Conservation (phyloP, 2,329 filamentous ascomycete species). For the Colletotrichum endophyticum region DNA sequence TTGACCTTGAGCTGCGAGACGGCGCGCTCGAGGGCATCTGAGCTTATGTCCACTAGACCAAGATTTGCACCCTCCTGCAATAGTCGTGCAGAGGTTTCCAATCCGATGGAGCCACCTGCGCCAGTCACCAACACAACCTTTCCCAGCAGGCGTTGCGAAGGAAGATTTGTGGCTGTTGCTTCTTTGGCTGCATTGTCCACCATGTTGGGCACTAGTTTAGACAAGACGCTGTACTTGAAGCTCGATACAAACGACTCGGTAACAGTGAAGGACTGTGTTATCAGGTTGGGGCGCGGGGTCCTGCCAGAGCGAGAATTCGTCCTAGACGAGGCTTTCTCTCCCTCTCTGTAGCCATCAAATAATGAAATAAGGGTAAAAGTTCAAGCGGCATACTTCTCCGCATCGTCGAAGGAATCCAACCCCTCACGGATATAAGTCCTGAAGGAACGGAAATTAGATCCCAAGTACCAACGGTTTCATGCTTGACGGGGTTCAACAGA, state of each 20-base stretch:
- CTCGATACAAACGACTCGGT: too few species aligned
- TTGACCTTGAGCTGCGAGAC: neutral
- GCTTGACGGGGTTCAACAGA: neutral
- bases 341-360: neutral
- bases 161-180: fast-evolving
- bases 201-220: neutral
- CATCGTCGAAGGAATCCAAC: neutral
- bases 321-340: too few species aligned
- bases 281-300: too few species aligned
- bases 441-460: neutral
- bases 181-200: neutral
- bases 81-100: neutral
- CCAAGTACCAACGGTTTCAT: neutral
- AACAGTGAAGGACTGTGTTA: too few species aligned
- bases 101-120: neutral
- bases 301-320: too few species aligned
- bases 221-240: too few species aligned
- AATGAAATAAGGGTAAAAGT: fast-evolving
- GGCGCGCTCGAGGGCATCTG: neutral
- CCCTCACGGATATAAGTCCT: neutral
- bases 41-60: neutral
- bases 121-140: neutral
- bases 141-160: neutral
- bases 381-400: neutral
- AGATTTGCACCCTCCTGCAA: neutral